Percentiles rank a stretch among this genome's conserved stretches.
Conservation (phyloP, 495 filamentous ascomycete genomes). For the Thermothielavioides terrestris region DNA sequence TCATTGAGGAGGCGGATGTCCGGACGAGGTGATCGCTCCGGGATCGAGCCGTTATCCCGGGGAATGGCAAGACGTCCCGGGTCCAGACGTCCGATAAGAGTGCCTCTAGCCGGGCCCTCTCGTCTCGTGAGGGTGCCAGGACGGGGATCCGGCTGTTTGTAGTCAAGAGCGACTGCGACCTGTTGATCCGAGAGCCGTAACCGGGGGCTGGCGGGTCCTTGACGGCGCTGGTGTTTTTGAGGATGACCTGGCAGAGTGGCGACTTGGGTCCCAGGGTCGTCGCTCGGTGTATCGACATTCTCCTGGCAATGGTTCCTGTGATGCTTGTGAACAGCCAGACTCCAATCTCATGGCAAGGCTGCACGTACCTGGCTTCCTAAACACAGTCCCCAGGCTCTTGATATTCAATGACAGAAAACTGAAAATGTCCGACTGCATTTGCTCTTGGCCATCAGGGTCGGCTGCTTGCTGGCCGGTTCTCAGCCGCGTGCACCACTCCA, state of each 20-base stretch:
- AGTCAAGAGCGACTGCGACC: conserved; percentile 63
- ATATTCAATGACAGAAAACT: conserved; percentile 59
- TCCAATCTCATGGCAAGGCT: neutral
- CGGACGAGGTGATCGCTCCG: conserved; percentile 58
- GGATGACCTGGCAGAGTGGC: conserved; percentile 64
- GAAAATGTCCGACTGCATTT: conserved; percentile 39
- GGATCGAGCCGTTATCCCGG: conserved; percentile 63
- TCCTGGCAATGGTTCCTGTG: conserved; percentile 58
- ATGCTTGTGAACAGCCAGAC: conserved; percentile 7
- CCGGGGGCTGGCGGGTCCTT: conserved; percentile 34
- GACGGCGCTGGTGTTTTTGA: conserved; percentile 75
- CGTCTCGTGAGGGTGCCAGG: conserved; percentile 58
- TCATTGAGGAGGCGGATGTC: conserved; percentile 65
- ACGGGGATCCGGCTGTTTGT: conserved; percentile 52
- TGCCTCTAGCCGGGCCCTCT: conserved; percentile 69
- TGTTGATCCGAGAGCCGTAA: too few relatives aligned
- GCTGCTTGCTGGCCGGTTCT: conserved; percentile 26
- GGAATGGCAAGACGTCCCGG: conserved; percentile 70
- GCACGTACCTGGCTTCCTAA: conserved; percentile 52
- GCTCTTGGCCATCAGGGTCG: conserved; percentile 34
- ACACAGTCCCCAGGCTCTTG: conserved; percentile 62
- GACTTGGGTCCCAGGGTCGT: conserved; percentile 56
- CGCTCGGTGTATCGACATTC: conserved; percentile 72
- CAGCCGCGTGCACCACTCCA: conserved; percentile 59
- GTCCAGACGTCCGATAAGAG: conserved; percentile 76